phyloP scores from a whole-genome alignment of 306 rosid genomes.

The Prunus mongolica region DNA sequence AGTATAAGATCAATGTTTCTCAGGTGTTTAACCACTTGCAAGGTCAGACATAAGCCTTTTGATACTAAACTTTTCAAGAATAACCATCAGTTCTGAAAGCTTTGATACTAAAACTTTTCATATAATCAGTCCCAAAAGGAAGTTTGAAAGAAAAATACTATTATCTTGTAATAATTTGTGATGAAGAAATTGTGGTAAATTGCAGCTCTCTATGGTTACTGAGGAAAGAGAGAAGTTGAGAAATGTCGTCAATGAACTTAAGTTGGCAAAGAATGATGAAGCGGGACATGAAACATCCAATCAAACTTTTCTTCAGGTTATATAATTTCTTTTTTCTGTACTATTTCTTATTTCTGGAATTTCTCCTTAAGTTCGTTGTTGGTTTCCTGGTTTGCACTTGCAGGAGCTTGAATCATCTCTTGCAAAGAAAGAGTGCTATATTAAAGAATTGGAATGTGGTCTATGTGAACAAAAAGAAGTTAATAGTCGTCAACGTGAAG shows the following conservation, averaged over 20 bases:
- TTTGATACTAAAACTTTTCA: background rate
- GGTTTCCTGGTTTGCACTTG: constrained; percentile 29
- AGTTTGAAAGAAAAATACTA: background rate
- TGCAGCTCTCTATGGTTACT: constrained; percentile 74
- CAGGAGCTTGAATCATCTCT: constrained; percentile 78
- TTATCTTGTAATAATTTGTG: constrained; percentile 6
- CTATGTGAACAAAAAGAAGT: constrained; percentile 55
- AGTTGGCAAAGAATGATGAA: constrained; percentile 40
- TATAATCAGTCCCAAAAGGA: background rate
- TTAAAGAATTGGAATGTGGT: constrained; percentile 63
- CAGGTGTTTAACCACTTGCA: background rate
- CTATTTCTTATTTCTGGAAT: constrained; percentile 10
- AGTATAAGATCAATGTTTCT: background rate
- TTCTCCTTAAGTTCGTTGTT: constrained; percentile 23
- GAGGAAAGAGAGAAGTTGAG: constrained; percentile 75
- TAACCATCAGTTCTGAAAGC: background rate
- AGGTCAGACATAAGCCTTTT: background rate
- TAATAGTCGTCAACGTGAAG: constrained; percentile 55
- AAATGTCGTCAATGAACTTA: constrained; percentile 42
- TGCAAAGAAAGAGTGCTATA: constrained; percentile 53
- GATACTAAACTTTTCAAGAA: background rate
- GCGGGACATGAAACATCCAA: constrained; percentile 39
- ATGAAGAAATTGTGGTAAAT: constrained; percentile 18
- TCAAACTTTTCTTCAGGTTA: constrained; percentile 56
- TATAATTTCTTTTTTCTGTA: constrained; percentile 1